Percentiles rank a stretch among this genome's conserved stretches.
Evolutionary conservation across 805 yeast species (phyloP).

Genomic region (Grigorovia transvaalensis): DNA sequence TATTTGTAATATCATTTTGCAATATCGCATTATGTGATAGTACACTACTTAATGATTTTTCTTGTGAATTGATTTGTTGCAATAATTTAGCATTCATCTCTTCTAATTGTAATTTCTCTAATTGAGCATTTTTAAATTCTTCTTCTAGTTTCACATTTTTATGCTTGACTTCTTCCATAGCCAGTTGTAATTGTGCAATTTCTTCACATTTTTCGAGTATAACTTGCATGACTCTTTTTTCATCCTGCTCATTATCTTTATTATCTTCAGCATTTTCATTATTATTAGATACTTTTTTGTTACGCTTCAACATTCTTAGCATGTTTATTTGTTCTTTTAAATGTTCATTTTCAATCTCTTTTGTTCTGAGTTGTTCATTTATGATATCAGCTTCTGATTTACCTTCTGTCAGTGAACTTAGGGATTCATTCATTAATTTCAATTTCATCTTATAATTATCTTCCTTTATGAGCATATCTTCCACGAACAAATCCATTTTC

Average conservation of each 20-base stretch:
- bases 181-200: constrained; percentile 13
- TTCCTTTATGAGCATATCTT: constrained; percentile 33
- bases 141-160: constrained; percentile 7
- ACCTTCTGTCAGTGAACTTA: constrained; percentile 1
- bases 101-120: constrained; percentile 8
- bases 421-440: constrained; percentile 7
- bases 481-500: constrained; percentile 38
- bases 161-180: constrained; percentile 13
- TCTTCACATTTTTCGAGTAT: constrained; percentile 18
- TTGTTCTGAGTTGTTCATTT: not conserved
- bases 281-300: not conserved
- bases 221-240: constrained; percentile 9
- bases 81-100: constrained; percentile 17
- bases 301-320: not conserved
- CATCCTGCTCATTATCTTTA: not conserved
- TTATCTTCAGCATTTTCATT: not conserved
- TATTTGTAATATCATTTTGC: constrained; percentile 10
- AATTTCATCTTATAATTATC: constrained; percentile 11
- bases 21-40: constrained; percentile 10
- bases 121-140: constrained; percentile 5
- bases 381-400: not conserved
- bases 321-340: constrained; percentile 7
- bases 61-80: constrained; percentile 14
- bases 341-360: constrained; percentile 3
- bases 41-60: constrained; percentile 11